Evolutionary conservation across 352 stramenopile species (phyloP), one percentile per base, ranked within the genome.

Genomic region (Phytophthora capsici): DNA sequence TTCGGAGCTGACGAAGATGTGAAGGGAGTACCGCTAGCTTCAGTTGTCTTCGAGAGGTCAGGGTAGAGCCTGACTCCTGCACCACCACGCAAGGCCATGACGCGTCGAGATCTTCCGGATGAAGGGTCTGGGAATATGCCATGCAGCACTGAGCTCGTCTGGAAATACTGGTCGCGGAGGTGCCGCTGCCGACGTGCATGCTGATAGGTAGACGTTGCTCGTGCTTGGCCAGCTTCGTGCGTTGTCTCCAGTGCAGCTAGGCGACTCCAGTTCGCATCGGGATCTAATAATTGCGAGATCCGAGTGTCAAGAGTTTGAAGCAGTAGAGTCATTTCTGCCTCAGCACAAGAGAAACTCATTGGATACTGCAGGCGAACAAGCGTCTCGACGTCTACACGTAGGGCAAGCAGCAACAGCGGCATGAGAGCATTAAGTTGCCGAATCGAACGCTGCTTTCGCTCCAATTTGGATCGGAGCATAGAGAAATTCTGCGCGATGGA

Each of bases 311-410:
- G 73, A 13, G 64, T 30, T 41, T 64, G 58, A 36, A 91, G 52
- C 30, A 87, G 68, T 50, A 63, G 75, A 37, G 68, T 58, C 82
- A 87, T 75, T 16, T 78, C 46, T 14, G 84, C 25, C 0, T 72
- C 69, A 10, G 66, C 45, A 17, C 38, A 61, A 25, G 57, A 67
- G 37, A 90, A 90, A 49, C 72, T 91, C 14, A 79, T 50, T 0
- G 85, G 81, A 44, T 91, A 93, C 53, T 86, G 78, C 26, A 73
- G 66, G 25, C 81, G 81, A n/a, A 79, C 84, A 3, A 90, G 59
- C 14, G 82, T 89, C 41, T 90, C 80, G 8, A 90, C 46, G 12
- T 77, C 69, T 1, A 93, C 75, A 12, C 85, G 82, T 16, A 91
- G 73, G 19, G 71, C 80, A 0, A 93, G 66, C 14, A 93, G 55